Evolutionary conservation across 129 eudicot genomes (phyloP), one percentile per base, ranked within the genome.

Genomic region (Smallanthus sonchifolius): DNA sequence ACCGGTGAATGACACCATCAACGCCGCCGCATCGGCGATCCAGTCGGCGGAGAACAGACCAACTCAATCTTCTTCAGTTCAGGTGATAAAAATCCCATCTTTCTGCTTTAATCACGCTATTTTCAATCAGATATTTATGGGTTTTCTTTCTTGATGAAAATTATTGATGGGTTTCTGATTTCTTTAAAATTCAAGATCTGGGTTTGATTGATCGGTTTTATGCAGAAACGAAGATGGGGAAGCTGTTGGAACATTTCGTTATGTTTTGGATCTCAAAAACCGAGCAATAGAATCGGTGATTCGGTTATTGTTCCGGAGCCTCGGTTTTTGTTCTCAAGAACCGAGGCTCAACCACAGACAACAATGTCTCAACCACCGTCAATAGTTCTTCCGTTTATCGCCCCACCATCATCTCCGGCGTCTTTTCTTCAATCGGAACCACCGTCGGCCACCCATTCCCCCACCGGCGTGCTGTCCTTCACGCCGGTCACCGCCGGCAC

Each of bases 341-440:
- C 79, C 28, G 92, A 83, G 13, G 51, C 77, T 56, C 73, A 87
- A 62, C 44, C 83, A 42, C 44, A 80, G 19, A 73, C 84, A 65
- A 77, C 65, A 63, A 60, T 84, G 59, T 70, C 80, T 37, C 95
- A 83, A 66, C 49, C 90, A n/a, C 68, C 86, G 40, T 72, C 89
- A 10, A 59, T 75, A 16, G 67, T 69, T 5, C 75, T 86, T 30
- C 97, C 98, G 5, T 90, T 93, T 37, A 78, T 80, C 13, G 98
- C 97, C 14, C 98, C 98, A 10, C 98, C 98, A 14, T 93, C 98
- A 28, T 93, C 98, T 37, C 98, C 98, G 28, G 97, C 92, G 36
- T 93, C 98, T 64, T 90, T 88, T 71, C 84, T 90, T 17, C 95
- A 85, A 20, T 93, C 98, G 8, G 98, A 83, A 72, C 91, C 96